Conservation (phyloP, 768 basidiomycete species). For the Russula virescens region DNA sequence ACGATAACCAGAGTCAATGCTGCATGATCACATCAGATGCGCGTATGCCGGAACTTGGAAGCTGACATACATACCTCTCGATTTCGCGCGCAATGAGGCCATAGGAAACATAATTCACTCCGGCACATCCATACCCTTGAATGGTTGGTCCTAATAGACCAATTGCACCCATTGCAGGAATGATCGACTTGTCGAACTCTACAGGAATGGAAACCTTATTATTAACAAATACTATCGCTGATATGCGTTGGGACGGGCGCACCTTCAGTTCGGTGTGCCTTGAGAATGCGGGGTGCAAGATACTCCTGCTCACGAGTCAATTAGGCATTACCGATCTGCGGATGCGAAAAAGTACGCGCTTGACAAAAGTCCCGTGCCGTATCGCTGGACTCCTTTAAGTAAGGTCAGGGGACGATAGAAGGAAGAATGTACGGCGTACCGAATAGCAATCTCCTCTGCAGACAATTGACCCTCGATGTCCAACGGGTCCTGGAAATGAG, state of each 20-base stretch:
- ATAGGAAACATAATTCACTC: constrained; percentile 86
- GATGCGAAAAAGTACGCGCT: constrained; percentile 36
- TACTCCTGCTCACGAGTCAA: constrained; percentile 50
- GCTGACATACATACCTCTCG: constrained; percentile 54
- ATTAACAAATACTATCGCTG: background rate
- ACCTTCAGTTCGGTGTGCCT: constrained; percentile 89
- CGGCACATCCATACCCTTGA: constrained; percentile 89
- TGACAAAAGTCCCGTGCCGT: constrained; percentile 77
- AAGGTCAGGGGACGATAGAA: background rate
- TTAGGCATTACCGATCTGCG: background rate
- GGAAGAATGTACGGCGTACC: constrained; percentile 42
- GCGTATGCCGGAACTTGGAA: background rate
- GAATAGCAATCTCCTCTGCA: constrained; percentile 85
- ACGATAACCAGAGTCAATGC: constrained; percentile 95
- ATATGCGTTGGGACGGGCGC: constrained; percentile 20
- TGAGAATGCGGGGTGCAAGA: constrained; percentile 79
- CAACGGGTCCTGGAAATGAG: constrained; percentile 64
- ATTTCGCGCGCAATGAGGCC: constrained; percentile 92
- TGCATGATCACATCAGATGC: constrained; percentile 29
- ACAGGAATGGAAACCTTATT: too few relatives aligned
- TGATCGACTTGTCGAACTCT: constrained; percentile 73
- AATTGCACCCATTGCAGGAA: constrained; percentile 89
- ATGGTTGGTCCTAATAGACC: constrained; percentile 92
- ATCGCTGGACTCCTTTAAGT: constrained; percentile 44
- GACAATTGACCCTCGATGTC: constrained; percentile 73